Base-by-base conservation (phyloP, 139 green algal species). In the Marvania coccoides region DNA sequence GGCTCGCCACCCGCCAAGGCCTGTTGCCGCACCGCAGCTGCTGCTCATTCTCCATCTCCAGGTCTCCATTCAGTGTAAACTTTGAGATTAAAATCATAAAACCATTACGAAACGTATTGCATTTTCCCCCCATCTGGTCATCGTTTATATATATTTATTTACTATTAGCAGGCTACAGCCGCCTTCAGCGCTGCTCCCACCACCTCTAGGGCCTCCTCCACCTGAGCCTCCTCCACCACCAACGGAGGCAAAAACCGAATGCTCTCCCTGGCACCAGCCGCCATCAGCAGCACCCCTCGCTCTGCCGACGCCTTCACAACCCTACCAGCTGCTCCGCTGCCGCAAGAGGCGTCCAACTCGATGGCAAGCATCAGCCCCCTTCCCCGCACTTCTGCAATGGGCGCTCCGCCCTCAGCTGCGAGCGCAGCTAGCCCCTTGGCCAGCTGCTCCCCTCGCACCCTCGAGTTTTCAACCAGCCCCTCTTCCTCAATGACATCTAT, bases 191-290 rank as follows among this genome's bases (percentile, higher is more conserved):
- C 40, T 24, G 10, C 29, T 14, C 42, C 63, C 33, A 90, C 70
- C 3, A 72, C 60, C 5, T 58, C 46, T 26, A 95, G 71, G 7
- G 75, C 81, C 36, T 73, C 47, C 0, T 83, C 70, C n/a, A 91
- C 59, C 68, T 95, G 82, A 0, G 10, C 64, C 6, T 68, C 67
- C 0, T 28, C 83, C 0, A 95, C 37, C 9, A 77, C 88, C 0
- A 95, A 75, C 3, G 87, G 71, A 40, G 88, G 88, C 74, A 95
- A 76, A 69, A 95, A 91, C 26, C 88, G 80, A 1, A 95, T 61
- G 8, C 58, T 77, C 71, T 95, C 88, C 1, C 87, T 69, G 4
- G 85, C 82, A 63, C 81, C 88, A 8, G 83, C 77, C 0, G 75
- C 73, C 56, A 95, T 79, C 28, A 92, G 70, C 64, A 95, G 73